phyloP scores from a whole-genome alignment of 805 yeast species.

The Candida parachauliodes region DNA sequence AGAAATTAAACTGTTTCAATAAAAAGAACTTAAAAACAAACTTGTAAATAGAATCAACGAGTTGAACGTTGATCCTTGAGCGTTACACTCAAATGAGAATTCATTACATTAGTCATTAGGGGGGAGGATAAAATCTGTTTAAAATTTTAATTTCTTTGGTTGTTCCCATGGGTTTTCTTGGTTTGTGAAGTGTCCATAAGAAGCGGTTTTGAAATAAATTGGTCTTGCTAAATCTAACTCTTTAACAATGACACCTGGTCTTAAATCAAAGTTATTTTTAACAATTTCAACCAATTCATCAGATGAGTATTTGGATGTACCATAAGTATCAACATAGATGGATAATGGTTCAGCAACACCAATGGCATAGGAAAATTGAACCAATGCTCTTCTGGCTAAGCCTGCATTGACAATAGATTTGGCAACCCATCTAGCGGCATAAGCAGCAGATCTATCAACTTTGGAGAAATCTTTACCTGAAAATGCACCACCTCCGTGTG shows the following conservation, averaged over 20 bases:
- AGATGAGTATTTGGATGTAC: constrained; percentile 88
- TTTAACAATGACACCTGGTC: constrained; percentile 98
- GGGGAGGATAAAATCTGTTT: constrained; percentile 18
- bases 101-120: constrained; percentile 42
- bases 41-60: constrained; percentile 29
- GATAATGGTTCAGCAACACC: constrained; percentile 99
- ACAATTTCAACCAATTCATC: constrained; percentile 89
- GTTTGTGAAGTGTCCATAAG: constrained; percentile 99
- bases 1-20: background rate
- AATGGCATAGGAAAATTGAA: constrained; percentile 98
- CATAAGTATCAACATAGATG: constrained; percentile 96
- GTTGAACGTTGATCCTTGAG: constrained; percentile 41
- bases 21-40: constrained; percentile 3
- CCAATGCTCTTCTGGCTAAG: constrained; percentile 94
- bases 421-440: constrained; percentile 99
- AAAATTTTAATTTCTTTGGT: constrained; percentile 74
- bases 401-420: constrained; percentile 95
- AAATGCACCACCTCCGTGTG: constrained; percentile 99
- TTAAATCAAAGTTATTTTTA: constrained; percentile 92
- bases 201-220: constrained; percentile 97
- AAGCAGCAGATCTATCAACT: constrained; percentile 99
- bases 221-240: constrained; percentile 98
- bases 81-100: constrained; percentile 24
- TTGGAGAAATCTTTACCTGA: constrained; percentile 99
- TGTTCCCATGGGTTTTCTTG: constrained; percentile 99